Base-by-base conservation (phyloP, 2,329 filamentous ascomycete genomes). In the Lomentospora prolificans region DNA sequence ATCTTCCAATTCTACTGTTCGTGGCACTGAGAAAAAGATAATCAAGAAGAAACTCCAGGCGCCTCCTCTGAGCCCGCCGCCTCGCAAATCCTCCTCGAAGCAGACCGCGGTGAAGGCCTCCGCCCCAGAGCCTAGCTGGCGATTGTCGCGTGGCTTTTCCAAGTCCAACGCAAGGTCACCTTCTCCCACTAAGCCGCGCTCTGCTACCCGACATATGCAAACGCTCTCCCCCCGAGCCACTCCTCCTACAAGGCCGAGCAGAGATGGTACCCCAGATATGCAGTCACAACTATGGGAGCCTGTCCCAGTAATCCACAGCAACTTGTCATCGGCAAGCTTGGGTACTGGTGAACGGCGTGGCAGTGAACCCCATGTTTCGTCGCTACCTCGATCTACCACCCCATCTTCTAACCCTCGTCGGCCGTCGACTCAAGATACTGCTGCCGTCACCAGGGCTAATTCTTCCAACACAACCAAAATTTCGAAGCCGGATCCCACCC, bases 1-100 rank as follows among this genome's bases (percentile, higher is more conserved):
- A 0, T 89, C 86, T 0, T 88, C 85, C 4, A 81, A 79, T 58
- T 88, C 85, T 5, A 88, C 84, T 2, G 78, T 87, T 7, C 77
- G 82, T 31, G 77, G 72, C 14, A 48, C 22, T 36, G 50, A 53
- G 19, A 75, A 75, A 10, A 74, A 67, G 58, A 63, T 60, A 19
- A 59, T 58, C 19, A 75, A 67, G 59, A 75, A 72, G 58, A 76
- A 72, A 62, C 63, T 78, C 3, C 69, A 74, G n/a, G 71, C 75
- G 1, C 69, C 74, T 5, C 76, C 81, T 9, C 80, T 79, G 9
- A 87, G 78, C 56, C 82, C 83, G 9, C 81, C 82, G 3, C 78
- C 80, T 2, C 77, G 82, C 46, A 84, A 80, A 61, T 81, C 81
- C 9, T 85, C 82, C 0, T 76, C 82, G 41, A 80, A 80, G 51